These are phyloP conservation scores for Daldinia sp. DNA, from an alignment of 2,329 filamentous ascomycete species.

Conservation along the genomic window DNA sequence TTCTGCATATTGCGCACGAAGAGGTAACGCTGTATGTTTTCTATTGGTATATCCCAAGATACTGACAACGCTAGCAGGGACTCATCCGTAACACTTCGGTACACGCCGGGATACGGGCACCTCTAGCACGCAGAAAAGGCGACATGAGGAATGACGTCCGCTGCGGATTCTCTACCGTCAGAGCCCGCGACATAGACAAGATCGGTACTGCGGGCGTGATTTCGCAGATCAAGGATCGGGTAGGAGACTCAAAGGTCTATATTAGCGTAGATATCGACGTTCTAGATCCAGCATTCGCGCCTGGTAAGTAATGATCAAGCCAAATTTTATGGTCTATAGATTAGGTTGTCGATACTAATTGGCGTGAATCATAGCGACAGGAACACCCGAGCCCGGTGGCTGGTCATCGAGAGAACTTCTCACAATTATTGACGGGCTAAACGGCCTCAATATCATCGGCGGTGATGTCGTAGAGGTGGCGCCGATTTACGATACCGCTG, in stretches of 20 bases:
- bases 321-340: neutral
- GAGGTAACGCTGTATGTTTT: conserved; percentile 48
- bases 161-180: conserved; percentile 67
- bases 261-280: conserved; percentile 84
- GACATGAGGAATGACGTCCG: conserved; percentile 65
- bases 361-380: conserved; percentile 61
- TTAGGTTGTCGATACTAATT: conserved; percentile 1
- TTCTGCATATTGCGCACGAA: conserved; percentile 68
- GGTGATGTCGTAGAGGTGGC: conserved; percentile 84
- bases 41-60: neutral
- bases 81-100: conserved; percentile 66
- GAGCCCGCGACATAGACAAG: conserved; percentile 74
- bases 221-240: conserved; percentile 65
- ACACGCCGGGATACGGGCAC: conserved; percentile 68
- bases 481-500: conserved; percentile 77
- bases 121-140: conserved; percentile 56
- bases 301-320: conserved; percentile 51
- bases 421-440: conserved; percentile 74
- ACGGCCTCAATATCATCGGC: conserved; percentile 75
- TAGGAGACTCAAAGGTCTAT: conserved; percentile 66
- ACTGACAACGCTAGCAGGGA: conserved; percentile 45
- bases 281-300: conserved; percentile 73
- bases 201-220: conserved; percentile 72
- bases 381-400: conserved; percentile 80
- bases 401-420: conserved; percentile 84